Percentiles rank a stretch among this genome's conserved stretches.
phyloP scores from a whole-genome alignment of 2,329 filamentous ascomycete species.

The Albophoma yamanashiensis region DNA sequence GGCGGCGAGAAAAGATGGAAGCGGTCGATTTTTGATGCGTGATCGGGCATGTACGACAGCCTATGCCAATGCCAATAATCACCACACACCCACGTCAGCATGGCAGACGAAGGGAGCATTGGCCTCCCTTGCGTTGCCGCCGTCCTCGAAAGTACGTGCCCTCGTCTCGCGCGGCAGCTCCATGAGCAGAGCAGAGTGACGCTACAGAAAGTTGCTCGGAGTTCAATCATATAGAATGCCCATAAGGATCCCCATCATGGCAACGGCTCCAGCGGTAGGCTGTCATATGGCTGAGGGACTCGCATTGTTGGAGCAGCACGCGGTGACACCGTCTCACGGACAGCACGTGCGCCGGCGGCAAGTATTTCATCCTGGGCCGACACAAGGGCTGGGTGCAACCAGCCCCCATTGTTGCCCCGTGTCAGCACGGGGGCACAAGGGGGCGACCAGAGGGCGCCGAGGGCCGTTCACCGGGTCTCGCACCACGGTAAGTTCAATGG shows the following conservation, averaged over 20 bases:
- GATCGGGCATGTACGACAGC: background rate
- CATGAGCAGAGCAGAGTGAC: background rate
- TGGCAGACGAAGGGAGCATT: background rate
- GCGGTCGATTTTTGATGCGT: background rate
- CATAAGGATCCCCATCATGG: background rate
- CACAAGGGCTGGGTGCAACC: background rate
- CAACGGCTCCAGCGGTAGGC: background rate
- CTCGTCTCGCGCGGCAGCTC: background rate
- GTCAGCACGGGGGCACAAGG: background rate
- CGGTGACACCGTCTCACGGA: background rate
- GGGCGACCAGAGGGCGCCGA: background rate
- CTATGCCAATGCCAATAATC: background rate
- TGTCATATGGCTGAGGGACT: background rate
- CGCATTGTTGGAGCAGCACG: background rate
- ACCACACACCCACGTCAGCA: background rate
- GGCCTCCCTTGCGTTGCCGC: background rate
- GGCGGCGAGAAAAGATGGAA: background rate
- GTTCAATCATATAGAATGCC: background rate
- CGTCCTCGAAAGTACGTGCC: background rate
- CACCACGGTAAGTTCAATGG: background rate
- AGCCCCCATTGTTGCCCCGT: background rate
- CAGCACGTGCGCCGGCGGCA: background rate
- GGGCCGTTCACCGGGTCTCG: background rate
- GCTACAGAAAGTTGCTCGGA: background rate
- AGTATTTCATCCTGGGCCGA: background rate